A percentile compares a stretch with the other conserved stretches of the same genome.
Evolutionary conservation across 2,329 filamentous ascomycete genomes (phyloP).

Genomic region (Rhexocercosporidium sp.): DNA sequence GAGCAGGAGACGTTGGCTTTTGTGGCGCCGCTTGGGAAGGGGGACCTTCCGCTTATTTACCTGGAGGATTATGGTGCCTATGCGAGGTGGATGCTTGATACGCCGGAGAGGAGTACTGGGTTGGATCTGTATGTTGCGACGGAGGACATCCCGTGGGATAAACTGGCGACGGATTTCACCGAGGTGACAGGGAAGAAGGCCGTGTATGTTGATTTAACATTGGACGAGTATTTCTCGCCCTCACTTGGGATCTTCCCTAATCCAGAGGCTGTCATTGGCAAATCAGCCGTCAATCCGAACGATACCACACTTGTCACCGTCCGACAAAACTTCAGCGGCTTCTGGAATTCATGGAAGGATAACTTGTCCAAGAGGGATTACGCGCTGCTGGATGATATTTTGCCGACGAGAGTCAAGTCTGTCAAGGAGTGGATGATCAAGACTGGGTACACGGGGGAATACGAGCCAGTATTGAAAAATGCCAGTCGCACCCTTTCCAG

Average conservation of each 20-base stretch:
- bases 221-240: slow-evolving; percentile 4
- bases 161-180: slow-evolving; percentile 15
- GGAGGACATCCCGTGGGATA: slow-evolving; percentile 10
- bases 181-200: slow-evolving; percentile 22
- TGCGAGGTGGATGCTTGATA: slow-evolving; percentile 19
- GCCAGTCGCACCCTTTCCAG: neutral
- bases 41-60: slow-evolving; percentile 9
- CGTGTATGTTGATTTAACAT: slow-evolving; percentile 27
- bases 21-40: slow-evolving; percentile 7
- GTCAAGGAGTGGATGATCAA: slow-evolving; percentile 36
- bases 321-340: slow-evolving; percentile 35
- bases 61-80: slow-evolving; percentile 17
- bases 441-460: slow-evolving; percentile 28
- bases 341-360: slow-evolving; percentile 33
- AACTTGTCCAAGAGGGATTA: slow-evolving; percentile 30
- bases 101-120: neutral
- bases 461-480: slow-evolving; percentile 24
- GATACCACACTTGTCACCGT: slow-evolving; percentile 28
- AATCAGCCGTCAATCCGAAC: neutral
- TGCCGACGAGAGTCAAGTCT: slow-evolving; percentile 31
- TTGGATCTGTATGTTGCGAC: slow-evolving; percentile 18
- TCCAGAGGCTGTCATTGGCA: neutral
- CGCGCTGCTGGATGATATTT: slow-evolving; percentile 33
- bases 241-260: neutral
- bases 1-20: slow-evolving; percentile 6